Evolutionary conservation across 2,329 filamentous ascomycete genomes (phyloP).

Genomic region (Pseudogymnoascus sp.): DNA sequence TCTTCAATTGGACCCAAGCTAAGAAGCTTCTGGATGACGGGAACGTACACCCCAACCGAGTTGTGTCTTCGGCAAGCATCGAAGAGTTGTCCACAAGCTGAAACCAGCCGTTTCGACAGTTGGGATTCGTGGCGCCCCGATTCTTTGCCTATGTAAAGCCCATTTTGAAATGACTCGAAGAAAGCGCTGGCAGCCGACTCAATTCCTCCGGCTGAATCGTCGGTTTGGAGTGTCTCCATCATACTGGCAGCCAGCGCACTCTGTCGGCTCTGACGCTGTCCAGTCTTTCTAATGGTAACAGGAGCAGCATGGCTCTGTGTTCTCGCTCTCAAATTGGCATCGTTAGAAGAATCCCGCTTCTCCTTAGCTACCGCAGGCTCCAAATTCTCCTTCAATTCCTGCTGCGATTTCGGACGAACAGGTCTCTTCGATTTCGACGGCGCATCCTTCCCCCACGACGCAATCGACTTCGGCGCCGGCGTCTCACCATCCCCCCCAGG

Average conservation of each 20-base stretch:
- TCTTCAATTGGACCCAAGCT: conserved; percentile 5
- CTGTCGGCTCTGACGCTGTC: neutral
- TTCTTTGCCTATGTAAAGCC: neutral
- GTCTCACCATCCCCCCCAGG: neutral
- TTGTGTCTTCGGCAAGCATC: neutral
- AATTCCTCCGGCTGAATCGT: neutral
- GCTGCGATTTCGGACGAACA: neutral
- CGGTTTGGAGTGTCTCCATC: neutral
- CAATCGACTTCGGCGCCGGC: neutral
- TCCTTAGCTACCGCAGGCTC: neutral
- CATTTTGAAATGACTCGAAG: neutral
- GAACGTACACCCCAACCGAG: neutral
- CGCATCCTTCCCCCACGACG: neutral
- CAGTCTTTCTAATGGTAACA: neutral
- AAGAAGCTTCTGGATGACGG: conserved; percentile 5
- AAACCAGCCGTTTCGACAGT: neutral
- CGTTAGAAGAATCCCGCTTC: neutral
- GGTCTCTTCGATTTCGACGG: neutral
- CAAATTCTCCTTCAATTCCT: neutral
- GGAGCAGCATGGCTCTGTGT: neutral
- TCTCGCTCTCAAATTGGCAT: neutral
- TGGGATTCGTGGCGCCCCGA: neutral
- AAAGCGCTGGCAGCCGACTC: neutral
- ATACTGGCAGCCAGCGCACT: neutral
- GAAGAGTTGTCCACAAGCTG: neutral